phyloP scores from a whole-genome alignment of 495 filamentous ascomycete species.

The Amniculicola lignicola region DNA sequence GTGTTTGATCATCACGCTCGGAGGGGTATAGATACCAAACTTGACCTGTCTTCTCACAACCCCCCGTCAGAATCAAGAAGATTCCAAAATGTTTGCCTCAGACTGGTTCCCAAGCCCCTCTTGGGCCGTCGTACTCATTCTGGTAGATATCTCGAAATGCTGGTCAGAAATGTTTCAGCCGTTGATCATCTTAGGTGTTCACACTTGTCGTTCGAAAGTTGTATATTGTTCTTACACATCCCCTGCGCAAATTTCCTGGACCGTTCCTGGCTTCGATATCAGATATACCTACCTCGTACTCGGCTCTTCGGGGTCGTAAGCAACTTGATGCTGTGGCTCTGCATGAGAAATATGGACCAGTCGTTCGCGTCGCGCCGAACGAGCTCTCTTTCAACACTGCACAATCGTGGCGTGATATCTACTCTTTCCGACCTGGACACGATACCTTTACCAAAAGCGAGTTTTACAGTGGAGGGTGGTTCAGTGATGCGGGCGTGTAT shows the following conservation, averaged over 20 bases:
- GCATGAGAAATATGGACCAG: slow-evolving; percentile 48
- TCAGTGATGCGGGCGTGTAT: neutral
- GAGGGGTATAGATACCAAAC: too few species aligned
- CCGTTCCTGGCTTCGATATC: neutral
- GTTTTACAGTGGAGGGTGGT: neutral
- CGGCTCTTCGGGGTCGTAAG: slow-evolving; percentile 5
- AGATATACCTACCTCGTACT: slow-evolving; percentile 10
- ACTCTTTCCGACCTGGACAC: neutral
- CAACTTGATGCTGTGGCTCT: slow-evolving; percentile 26
- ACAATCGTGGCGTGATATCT: slow-evolving; percentile 53
- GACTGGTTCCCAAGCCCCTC: too few species aligned
- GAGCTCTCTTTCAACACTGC: slow-evolving; percentile 59
- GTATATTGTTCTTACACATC: neutral
- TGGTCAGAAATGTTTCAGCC: too few species aligned
- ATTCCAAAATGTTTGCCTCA: too few species aligned
- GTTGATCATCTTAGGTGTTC: too few species aligned
- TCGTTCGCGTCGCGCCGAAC: slow-evolving; percentile 62
- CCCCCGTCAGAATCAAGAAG: too few species aligned
- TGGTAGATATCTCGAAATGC: too few species aligned
- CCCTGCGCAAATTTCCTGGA: slow-evolving; percentile 3
- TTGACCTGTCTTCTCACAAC: too few species aligned
- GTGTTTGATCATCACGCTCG: too few species aligned
- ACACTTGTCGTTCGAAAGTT: too few species aligned
- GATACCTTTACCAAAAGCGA: neutral
- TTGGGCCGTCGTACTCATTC: too few species aligned